Evolutionary conservation across 352 stramenopile genomes (phyloP).

Genomic region (Pelagophyceae sp.): DNA sequence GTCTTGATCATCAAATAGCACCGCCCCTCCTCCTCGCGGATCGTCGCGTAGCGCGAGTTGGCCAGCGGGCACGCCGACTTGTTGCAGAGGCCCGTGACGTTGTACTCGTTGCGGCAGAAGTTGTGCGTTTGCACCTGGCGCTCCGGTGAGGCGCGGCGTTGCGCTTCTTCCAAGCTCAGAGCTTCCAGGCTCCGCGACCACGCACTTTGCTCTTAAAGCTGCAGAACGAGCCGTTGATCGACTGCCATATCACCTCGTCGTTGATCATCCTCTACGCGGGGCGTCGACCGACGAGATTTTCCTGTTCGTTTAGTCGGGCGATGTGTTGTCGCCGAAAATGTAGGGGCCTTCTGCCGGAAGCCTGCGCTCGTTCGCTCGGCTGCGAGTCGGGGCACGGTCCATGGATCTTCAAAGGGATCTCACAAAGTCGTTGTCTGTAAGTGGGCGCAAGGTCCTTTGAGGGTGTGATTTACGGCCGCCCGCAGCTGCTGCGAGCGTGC

Average conservation of each 20-base stretch:
- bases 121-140: constrained; percentile 61
- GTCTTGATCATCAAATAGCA: constrained; percentile 95
- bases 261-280: constrained; percentile 25
- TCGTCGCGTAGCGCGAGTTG: constrained; percentile 95
- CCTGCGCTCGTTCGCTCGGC: no score
- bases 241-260: constrained; percentile 97
- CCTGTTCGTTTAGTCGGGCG: no score
- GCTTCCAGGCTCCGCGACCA: constrained; percentile 41
- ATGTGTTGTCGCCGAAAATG: no score
- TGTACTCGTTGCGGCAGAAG: constrained; percentile 97
- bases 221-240: constrained; percentile 97
- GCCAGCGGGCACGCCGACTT: constrained; percentile 86
- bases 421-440: no score
- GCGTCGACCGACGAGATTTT: no score
- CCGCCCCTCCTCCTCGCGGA: constrained; percentile 91
- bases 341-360: no score
- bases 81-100: constrained; percentile 95
- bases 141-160: constrained; percentile 35
- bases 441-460: no score
- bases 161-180: constrained; percentile 36
- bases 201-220: constrained; percentile 85
- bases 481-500: no score
- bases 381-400: no score
- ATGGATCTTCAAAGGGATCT: no score
- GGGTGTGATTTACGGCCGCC: no score